Conservation (phyloP, 345 rosid species). For the Salix udensis region DNA sequence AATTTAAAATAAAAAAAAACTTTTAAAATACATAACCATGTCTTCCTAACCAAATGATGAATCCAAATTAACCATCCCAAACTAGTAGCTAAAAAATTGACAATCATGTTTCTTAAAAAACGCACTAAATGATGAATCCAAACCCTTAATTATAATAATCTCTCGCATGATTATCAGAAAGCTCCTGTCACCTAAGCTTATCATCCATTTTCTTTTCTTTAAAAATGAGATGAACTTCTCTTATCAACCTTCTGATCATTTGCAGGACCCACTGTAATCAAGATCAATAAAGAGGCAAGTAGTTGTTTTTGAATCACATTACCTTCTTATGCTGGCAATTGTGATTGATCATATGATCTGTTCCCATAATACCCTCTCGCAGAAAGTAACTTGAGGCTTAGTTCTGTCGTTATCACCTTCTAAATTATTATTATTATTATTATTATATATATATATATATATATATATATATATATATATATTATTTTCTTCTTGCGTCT, state of each 20-base stretch:
- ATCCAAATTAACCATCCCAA: not conserved
- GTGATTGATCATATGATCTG: not conserved
- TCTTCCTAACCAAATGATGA: no score
- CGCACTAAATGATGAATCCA: not conserved
- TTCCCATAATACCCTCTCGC: not conserved
- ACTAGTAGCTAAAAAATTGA: not conserved
- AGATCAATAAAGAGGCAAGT: not conserved
- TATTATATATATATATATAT: no score
- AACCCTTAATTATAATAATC: not conserved
- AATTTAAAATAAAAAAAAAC: no score
- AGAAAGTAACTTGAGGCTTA: no score
- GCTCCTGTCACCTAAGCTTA: not conserved
- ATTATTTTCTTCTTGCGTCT: no score
- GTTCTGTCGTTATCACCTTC: no score
- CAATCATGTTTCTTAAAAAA: not conserved
- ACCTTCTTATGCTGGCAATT: not conserved
- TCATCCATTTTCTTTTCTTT: not conserved
- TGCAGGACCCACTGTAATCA: not conserved
- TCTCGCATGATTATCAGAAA: not conserved
- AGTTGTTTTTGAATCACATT: not conserved
- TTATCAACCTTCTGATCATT: not conserved
- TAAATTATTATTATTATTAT: no score
- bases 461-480: no score
- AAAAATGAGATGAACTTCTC: not conserved
- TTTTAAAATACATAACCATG: no score